Evolutionary conservation across 345 rosid genomes (phyloP), one percentile per base, ranked within the genome.

Genomic region (Hibiscus syriacus): DNA sequence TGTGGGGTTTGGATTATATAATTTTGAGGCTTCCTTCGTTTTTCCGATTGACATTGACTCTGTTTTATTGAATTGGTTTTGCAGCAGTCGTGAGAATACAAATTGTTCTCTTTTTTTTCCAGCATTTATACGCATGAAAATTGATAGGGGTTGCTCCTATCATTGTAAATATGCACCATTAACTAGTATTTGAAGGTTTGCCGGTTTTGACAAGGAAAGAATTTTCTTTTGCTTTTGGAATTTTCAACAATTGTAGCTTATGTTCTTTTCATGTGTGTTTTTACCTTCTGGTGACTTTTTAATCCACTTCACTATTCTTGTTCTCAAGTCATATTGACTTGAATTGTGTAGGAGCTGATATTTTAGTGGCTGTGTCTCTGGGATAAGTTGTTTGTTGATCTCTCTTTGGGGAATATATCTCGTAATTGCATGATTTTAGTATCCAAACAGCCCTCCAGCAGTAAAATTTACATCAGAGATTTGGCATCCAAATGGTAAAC

Each of bases 401-500:
- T 56, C 12, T 58, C 45, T 0, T 13, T 0, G 14, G 13, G 38
- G 4, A 23, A 9, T 52, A 39, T 32, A 22, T 20, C 26, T 64
- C 16, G 6, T 23, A 38, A 19, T 25, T 34, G 7, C 9, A 20
- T 13, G 30, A 27, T 27, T 64, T 3, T 34, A 94, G 70, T 94
- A 94, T 50, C 99, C 99, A 3, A 83, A 83, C 59, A 91, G 96
- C 66, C 97, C 99, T 20, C 96, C 99, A 0, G 81, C 92, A 0
- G 92, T 91, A 68, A 86, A 84, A 84, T 94, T 94, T 77, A 86
- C 89, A n/a, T 87, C 97, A 16, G 99, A 94, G 74, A 64, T 94
- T 75, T 94, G 99, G 99, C 99, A 94, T 82, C 99, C 98, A 41
- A 94, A 94, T 50, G 99, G 99, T 94, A 58, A 23, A 79, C 75